phyloP scores from a whole-genome alignment of 2,329 filamentous ascomycete species.

The Fusarium humuli region DNA sequence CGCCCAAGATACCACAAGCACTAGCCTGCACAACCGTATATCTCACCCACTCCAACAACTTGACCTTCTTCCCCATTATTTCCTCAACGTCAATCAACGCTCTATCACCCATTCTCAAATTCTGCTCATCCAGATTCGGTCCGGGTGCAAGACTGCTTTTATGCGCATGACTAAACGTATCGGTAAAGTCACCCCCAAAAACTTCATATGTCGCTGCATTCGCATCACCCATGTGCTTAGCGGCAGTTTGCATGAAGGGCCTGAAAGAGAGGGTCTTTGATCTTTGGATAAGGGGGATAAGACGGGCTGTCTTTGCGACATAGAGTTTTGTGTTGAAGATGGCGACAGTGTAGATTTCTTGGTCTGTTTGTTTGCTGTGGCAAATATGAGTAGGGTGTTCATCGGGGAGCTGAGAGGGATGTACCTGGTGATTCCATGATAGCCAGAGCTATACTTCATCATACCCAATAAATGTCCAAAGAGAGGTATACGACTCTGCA shows the following conservation, averaged over 20 bases:
- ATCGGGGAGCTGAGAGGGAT: accelerated
- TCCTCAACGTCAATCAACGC: constrained; percentile 11
- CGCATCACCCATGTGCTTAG: constrained; percentile 28
- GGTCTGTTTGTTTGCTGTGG: constrained; percentile 19
- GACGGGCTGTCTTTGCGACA: constrained; percentile 42
- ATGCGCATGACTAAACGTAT: constrained; percentile 27
- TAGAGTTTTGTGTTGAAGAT: constrained; percentile 48
- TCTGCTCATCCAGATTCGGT: constrained; percentile 28
- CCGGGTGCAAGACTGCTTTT: constrained; percentile 22
- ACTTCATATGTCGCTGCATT: constrained; percentile 9
- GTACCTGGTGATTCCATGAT: constrained; percentile 34
- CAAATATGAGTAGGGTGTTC: not conserved
- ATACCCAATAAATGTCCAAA: constrained; percentile 38
- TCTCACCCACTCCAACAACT: constrained; percentile 18
- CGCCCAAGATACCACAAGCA: constrained; percentile 35
- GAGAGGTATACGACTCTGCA: constrained; percentile 30
- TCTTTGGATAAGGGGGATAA: constrained; percentile 45
- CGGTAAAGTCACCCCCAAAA: constrained; percentile 27
- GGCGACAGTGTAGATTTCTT: constrained; percentile 47
- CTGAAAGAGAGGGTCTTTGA: constrained; percentile 45
- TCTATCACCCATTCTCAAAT: constrained; percentile 31
- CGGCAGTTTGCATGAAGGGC: constrained; percentile 43
- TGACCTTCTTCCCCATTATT: not conserved
- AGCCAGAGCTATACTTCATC: constrained; percentile 26
- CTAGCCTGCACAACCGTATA: constrained; percentile 36